Percentiles rank a stretch among this genome's conserved stretches.
Evolutionary conservation across 306 rosid species (phyloP).

Genomic region (Trifolium fragiferum): DNA sequence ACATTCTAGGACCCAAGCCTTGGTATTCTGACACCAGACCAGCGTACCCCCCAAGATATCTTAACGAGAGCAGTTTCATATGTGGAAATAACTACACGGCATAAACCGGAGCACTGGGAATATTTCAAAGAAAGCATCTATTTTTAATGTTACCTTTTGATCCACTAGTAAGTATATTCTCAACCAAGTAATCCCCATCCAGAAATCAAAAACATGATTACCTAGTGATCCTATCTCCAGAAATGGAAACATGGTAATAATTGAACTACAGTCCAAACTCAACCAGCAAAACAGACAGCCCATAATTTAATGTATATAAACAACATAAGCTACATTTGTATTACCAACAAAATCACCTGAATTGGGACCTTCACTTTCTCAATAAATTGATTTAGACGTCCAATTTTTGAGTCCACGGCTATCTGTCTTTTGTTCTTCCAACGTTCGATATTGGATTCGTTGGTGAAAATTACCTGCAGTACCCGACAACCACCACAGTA

Average conservation of each 20-base stretch:
- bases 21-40: too few species aligned
- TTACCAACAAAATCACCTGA: conserved; percentile 62
- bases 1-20: too few species aligned
- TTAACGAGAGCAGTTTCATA: neutral
- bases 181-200: conserved; percentile 18
- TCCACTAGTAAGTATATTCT: conserved; percentile 29
- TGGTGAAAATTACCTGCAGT: conserved; percentile 85
- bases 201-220: conserved; percentile 8
- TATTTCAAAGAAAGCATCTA: conserved; percentile 2
- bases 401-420: conserved; percentile 93
- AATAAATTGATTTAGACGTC: conserved; percentile 82
- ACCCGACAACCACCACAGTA: conserved; percentile 14
- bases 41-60: neutral
- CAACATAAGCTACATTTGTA: conserved; percentile 25
- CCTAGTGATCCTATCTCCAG: conserved; percentile 28
- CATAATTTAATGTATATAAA: conserved; percentile 11
- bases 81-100: neutral
- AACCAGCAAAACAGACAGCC: conserved; percentile 30
- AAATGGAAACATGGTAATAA: conserved; percentile 14
- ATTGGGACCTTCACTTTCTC: conserved; percentile 77
- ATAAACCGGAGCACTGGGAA: neutral
- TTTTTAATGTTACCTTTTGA: conserved; percentile 8
- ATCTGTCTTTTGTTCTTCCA: conserved; percentile 90
- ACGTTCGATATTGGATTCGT: conserved; percentile 94
- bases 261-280: conserved; percentile 5